Evolutionary conservation across 805 yeast species (phyloP).

Genomic region (Hanseniaspora mollemarum): DNA sequence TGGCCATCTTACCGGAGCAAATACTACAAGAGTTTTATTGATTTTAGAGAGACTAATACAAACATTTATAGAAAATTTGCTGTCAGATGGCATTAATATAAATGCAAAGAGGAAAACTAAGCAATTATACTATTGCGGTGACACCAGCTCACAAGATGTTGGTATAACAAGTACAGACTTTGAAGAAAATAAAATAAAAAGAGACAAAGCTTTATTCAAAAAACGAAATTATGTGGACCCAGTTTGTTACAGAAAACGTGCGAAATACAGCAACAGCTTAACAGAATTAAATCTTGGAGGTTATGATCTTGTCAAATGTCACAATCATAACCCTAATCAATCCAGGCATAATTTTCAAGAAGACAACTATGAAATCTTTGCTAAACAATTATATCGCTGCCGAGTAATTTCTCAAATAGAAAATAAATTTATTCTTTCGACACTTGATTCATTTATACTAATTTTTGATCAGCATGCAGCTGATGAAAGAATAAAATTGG

Average conservation of each 20-base stretch:
- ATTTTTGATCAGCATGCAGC: conserved; percentile 76
- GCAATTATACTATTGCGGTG: background rate
- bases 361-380: background rate
- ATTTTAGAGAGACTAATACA: conserved; percentile 6
- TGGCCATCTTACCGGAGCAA: background rate
- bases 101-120: background rate
- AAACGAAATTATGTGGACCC: too few species aligned
- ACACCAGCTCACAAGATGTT: too few species aligned
- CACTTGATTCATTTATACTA: conserved; percentile 25
- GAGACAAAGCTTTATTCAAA: too few species aligned
- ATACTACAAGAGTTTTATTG: background rate
- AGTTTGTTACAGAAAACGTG: too few species aligned
- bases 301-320: background rate
- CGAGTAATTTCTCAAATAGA: conserved; percentile 49
- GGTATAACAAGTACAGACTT: too few species aligned
- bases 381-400: conserved; percentile 20
- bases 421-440: conserved; percentile 48
- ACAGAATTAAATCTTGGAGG: too few species aligned
- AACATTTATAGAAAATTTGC: background rate
- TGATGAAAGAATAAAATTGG: conserved; percentile 63
- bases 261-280: too few species aligned
- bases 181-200: too few species aligned
- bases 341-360: background rate
- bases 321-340: background rate
- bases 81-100: background rate